These are phyloP conservation scores for Teunomyces tritomae DNA, from an alignment of 805 yeast genomes.

Conservation along the genomic window DNA sequence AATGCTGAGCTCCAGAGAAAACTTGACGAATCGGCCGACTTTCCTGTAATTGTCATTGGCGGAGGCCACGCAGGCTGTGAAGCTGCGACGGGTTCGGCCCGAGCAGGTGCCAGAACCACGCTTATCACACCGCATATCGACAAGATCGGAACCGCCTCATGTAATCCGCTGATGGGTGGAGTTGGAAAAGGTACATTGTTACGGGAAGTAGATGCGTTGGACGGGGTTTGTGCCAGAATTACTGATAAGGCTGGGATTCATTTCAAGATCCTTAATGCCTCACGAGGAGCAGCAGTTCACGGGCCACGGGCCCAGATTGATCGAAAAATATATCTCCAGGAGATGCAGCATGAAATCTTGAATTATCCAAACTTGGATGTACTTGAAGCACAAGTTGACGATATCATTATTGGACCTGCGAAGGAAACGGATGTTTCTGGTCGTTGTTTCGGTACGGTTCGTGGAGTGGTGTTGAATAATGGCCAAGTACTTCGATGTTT, in stretches of 20 bases:
- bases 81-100: constrained; percentile 90
- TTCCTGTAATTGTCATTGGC: constrained; percentile 85
- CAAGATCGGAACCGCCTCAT: constrained; percentile 90
- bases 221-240: constrained; percentile 84
- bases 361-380: constrained; percentile 57
- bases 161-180: constrained; percentile 98
- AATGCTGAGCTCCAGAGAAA: constrained; percentile 18
- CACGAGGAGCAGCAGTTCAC: constrained; percentile 96
- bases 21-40: constrained; percentile 3
- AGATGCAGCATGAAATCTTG: constrained; percentile 70
- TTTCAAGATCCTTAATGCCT: constrained; percentile 78
- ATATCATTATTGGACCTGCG: constrained; percentile 60
- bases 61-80: constrained; percentile 99
- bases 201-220: constrained; percentile 93
- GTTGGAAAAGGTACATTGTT: constrained; percentile 94
- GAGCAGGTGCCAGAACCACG: constrained; percentile 70
- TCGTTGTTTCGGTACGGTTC: constrained; percentile 45
- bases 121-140: constrained; percentile 72
- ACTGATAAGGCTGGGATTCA: constrained; percentile 93
- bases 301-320: constrained; percentile 98
- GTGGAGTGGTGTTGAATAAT: constrained; percentile 71
- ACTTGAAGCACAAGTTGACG: constrained; percentile 77
- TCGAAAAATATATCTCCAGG: constrained; percentile 67
- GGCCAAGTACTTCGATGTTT: constrained; percentile 60
- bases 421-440: constrained; percentile 29